Percentiles rank a stretch among this genome's conserved stretches.
Evolutionary conservation across 2,329 filamentous ascomycete species (phyloP).

Genomic region (Fusarium solani-melongenae): DNA sequence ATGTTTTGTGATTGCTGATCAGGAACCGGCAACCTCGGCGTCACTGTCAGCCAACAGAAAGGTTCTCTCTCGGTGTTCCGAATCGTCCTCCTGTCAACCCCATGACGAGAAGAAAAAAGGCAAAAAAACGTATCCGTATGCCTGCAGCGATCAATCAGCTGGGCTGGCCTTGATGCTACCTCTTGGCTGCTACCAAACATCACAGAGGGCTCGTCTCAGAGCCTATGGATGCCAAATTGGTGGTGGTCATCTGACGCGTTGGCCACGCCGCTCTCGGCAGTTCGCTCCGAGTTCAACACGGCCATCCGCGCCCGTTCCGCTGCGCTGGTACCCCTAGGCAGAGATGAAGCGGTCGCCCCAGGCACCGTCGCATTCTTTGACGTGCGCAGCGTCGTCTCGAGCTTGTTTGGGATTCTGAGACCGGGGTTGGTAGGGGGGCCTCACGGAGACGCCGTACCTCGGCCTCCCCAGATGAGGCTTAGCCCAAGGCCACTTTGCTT

Average conservation of each 20-base stretch:
- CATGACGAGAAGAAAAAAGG: not conserved
- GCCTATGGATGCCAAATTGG: constrained; percentile 8
- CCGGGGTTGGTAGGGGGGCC: constrained; percentile 5
- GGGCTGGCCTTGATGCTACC: constrained; percentile 24
- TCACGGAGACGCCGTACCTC: constrained; percentile 43
- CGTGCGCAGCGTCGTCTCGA: constrained; percentile 37
- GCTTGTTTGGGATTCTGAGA: constrained; percentile 37
- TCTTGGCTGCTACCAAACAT: constrained; percentile 22
- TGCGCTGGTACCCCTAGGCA: constrained; percentile 38
- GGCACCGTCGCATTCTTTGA: constrained; percentile 27
- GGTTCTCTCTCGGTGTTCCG: not conserved
- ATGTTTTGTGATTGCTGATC: constrained; percentile 8
- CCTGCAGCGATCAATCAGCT: constrained; percentile 37
- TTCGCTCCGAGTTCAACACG: constrained; percentile 28
- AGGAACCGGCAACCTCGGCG: constrained; percentile 2
- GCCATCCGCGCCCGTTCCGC: constrained; percentile 34
- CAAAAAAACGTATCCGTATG: constrained; percentile 17
- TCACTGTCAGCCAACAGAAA: not conserved
- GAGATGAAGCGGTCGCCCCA: constrained; percentile 32
- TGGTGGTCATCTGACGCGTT: constrained; percentile 33
- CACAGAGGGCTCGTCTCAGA: not conserved
- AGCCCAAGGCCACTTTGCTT: constrained; percentile 2
- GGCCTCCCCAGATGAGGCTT: constrained; percentile 24
- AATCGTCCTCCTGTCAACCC: not conserved
- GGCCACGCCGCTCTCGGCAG: constrained; percentile 34